Conservation (phyloP, 2,329 filamentous ascomycete genomes). For the Drechslerella dactyloides region DNA sequence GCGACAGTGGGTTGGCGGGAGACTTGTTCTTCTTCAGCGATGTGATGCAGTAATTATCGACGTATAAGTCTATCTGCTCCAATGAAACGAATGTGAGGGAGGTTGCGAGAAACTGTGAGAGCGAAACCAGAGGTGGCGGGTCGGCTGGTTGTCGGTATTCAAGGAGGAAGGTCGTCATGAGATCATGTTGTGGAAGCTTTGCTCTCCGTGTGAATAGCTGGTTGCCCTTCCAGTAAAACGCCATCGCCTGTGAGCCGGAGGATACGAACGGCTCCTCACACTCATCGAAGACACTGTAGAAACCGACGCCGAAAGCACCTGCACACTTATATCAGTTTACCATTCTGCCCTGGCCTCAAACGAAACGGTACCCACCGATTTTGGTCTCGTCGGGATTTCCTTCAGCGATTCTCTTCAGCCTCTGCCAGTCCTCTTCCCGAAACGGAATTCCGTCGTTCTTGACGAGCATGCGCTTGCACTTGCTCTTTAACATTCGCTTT, state of each 20-base stretch:
- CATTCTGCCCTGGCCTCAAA: background rate
- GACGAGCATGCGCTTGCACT: constrained; percentile 82
- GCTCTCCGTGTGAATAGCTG: constrained; percentile 79
- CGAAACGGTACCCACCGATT: constrained; percentile 65
- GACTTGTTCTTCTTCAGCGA: constrained; percentile 83
- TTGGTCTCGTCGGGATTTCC: constrained; percentile 99
- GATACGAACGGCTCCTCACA: constrained; percentile 98
- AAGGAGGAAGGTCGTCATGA: constrained; percentile 87
- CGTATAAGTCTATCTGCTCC: constrained; percentile 83
- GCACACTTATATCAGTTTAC: background rate
- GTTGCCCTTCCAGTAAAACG: constrained; percentile 99
- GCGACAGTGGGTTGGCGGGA: constrained; percentile 72
- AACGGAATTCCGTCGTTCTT: constrained; percentile 92
- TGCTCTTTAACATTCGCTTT: constrained; percentile 70
- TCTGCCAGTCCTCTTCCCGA: constrained; percentile 86
- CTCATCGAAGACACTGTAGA: constrained; percentile 98
- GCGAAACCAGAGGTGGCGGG: constrained; percentile 79
- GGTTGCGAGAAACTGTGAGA: constrained; percentile 90
- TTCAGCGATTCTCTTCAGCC: constrained; percentile 96
- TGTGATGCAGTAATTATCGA: constrained; percentile 84
- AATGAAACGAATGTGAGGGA: constrained; percentile 95
- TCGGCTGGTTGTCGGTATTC: constrained; percentile 82
- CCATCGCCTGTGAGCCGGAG: constrained; percentile 90
- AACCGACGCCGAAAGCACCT: constrained; percentile 92
- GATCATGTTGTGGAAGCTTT: constrained; percentile 74